A percentile compares a stretch with the other conserved stretches of the same genome.
Evolutionary conservation across 2,329 filamentous ascomycete genomes (phyloP).

Genomic region (Apiospora hydei): DNA sequence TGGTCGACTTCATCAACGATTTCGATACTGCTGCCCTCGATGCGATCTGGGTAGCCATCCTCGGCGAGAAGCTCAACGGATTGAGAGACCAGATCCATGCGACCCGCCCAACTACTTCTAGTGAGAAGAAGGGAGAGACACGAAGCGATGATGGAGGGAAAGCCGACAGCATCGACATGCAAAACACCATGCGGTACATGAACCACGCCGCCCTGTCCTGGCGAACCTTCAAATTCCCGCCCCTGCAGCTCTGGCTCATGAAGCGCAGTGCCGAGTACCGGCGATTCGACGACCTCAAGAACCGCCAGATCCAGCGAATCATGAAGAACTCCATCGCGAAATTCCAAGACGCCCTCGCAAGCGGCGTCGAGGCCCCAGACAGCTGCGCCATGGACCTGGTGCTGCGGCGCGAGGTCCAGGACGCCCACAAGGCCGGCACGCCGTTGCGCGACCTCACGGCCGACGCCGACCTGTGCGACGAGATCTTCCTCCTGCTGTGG

Average conservation of each 20-base stretch:
- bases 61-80: background rate
- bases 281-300: conserved; percentile 31
- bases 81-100: background rate
- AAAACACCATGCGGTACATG: conserved; percentile 28
- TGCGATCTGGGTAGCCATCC: background rate
- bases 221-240: conserved; percentile 28
- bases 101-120: background rate
- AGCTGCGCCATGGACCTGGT: conserved; percentile 46
- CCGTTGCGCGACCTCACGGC: conserved; percentile 35
- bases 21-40: background rate
- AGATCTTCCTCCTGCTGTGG: conserved; percentile 35
- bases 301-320: conserved; percentile 34
- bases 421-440: conserved; percentile 43
- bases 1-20: background rate
- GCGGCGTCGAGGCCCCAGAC: conserved; percentile 35
- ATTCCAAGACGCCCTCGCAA: conserved; percentile 33
- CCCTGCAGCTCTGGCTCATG: conserved; percentile 27
- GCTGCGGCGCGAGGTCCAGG: conserved; percentile 41
- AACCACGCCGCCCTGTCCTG: conserved; percentile 26
- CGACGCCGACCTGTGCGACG: conserved; percentile 38
- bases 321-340: conserved; percentile 34
- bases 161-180: conserved; percentile 28
- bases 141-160: conserved; percentile 1
- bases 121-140: background rate
- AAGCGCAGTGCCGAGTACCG: conserved; percentile 29